phyloP scores from a whole-genome alignment of 2,329 filamentous ascomycete genomes.

The Fusarium sp. region DNA sequence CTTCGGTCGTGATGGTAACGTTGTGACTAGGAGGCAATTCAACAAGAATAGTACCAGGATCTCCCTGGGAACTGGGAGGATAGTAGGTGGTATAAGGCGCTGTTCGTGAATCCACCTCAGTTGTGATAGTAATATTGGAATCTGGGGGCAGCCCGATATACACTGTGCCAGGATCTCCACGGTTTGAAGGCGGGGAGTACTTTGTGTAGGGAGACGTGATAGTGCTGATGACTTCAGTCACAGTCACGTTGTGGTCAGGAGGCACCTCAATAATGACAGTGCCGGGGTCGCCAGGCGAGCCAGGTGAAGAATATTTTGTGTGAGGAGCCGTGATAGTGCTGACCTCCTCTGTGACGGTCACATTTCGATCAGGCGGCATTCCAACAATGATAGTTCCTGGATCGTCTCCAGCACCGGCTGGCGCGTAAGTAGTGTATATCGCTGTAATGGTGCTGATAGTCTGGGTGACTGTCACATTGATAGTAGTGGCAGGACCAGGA shows the following conservation, averaged over 20 bases:
- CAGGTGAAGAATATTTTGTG: constrained; percentile 16
- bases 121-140: constrained; percentile 16
- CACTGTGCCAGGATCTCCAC: constrained; percentile 19
- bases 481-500: constrained; percentile 1
- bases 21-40: constrained; percentile 4
- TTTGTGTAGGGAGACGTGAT: constrained; percentile 15
- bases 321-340: constrained; percentile 4
- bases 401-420: constrained; percentile 8
- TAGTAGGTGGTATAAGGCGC: constrained; percentile 10
- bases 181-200: not conserved
- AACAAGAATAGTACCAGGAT: constrained; percentile 4
- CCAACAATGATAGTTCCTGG: constrained; percentile 23
- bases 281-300: constrained; percentile 11
- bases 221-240: constrained; percentile 10
- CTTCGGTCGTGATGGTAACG: constrained; percentile 5
- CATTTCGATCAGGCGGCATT: constrained; percentile 17
- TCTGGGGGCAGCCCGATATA: constrained; percentile 9
- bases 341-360: constrained; percentile 19
- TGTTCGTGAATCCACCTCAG: not conserved
- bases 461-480: constrained; percentile 22
- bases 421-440: constrained; percentile 20
- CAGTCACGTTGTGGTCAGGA: constrained; percentile 13
- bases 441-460: constrained; percentile 24
- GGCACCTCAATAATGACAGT: constrained; percentile 17
- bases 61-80: not conserved